Conservation (phyloP, 108 stramenopile species). For the Fragilariopsis cylindrus region DNA sequence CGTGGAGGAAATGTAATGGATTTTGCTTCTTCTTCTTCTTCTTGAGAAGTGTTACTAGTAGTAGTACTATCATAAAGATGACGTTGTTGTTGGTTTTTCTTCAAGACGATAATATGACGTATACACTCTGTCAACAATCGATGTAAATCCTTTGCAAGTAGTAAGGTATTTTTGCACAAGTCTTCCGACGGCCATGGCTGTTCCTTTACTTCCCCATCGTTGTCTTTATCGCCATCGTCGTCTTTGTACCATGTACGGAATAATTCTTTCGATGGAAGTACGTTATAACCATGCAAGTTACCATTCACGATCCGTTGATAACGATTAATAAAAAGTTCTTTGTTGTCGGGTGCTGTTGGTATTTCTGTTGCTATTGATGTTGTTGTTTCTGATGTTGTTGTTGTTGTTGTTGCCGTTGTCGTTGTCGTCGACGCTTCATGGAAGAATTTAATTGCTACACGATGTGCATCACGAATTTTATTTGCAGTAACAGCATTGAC, state of each 20-base stretch:
- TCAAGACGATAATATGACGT: neutral
- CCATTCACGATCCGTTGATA: constrained; percentile 28
- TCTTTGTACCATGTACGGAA: constrained; percentile 28
- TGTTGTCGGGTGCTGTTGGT: neutral
- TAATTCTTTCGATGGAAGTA: constrained; percentile 28
- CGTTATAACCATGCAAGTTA: constrained; percentile 38
- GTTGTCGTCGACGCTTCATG: neutral
- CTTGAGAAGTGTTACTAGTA: neutral
- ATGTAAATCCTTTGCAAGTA: constrained; percentile 12
- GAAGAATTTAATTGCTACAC: neutral
- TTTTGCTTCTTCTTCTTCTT: neutral
- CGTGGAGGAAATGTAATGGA: neutral
- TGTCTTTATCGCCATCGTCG: neutral
- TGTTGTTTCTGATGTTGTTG: neutral
- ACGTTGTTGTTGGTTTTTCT: too few relatives aligned
- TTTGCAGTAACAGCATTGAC: neutral
- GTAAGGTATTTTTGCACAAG: neutral
- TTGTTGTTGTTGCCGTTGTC: neutral
- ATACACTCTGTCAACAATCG: constrained; percentile 8
- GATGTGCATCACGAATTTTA: constrained; percentile 3
- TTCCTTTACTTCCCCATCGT: neutral
- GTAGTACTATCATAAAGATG: neutral
- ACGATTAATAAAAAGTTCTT: neutral
- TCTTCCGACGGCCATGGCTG: constrained; percentile 13
- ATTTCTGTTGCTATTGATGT: neutral